Conservation (phyloP, 371 early-diverging fungal genomes). For the Mortierella sp. region DNA sequence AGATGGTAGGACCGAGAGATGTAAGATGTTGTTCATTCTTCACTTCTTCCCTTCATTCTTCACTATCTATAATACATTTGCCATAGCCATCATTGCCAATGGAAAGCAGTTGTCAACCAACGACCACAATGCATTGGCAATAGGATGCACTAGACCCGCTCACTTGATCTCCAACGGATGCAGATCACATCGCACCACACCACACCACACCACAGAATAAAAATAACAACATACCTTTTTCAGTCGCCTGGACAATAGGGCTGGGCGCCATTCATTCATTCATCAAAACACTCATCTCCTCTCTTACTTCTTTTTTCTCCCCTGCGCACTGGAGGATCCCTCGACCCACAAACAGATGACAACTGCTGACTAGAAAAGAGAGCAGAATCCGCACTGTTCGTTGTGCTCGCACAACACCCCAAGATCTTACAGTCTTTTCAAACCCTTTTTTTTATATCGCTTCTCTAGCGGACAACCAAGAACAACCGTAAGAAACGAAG, state of each 20-base stretch:
- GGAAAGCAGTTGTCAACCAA: no score
- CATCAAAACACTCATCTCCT: background rate
- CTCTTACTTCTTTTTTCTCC: background rate
- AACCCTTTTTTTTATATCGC: background rate
- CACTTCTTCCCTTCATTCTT: background rate
- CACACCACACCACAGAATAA: background rate
- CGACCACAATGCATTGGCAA: no score
- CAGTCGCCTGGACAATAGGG: background rate
- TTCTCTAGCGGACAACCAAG: background rate
- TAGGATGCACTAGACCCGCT: no score
- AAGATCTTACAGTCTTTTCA: background rate
- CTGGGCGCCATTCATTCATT: background rate
- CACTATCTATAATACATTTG: background rate
- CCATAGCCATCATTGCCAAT: background rate
- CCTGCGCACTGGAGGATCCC: background rate
- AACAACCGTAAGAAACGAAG: background rate
- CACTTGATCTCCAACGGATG: background rate
- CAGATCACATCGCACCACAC: background rate
- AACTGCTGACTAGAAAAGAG: background rate
- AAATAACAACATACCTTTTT: background rate
- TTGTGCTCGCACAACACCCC: background rate
- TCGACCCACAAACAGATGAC: background rate
- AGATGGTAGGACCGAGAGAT: background rate
- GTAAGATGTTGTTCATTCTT: background rate
- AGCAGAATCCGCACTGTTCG: background rate